phyloP scores from a whole-genome alignment of 2,329 filamentous ascomycete genomes.

The Tolypocladium guangdongense region DNA sequence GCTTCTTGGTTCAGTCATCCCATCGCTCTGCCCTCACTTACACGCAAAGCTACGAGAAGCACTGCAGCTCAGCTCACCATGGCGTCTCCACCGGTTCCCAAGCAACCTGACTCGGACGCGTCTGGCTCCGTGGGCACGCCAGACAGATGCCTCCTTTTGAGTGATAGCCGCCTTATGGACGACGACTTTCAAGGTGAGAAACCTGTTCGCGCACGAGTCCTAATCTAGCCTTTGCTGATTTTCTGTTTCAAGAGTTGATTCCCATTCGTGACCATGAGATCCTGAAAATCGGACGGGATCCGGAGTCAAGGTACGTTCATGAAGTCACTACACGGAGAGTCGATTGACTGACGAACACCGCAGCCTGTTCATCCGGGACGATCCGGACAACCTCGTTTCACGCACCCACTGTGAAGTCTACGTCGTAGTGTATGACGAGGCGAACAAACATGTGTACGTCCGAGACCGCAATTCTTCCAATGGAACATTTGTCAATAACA shows the following conservation, averaged over 20 bases:
- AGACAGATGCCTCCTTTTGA: neutral
- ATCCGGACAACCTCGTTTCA: conserved; percentile 31
- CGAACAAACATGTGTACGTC: conserved; percentile 37
- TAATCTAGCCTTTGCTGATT: neutral
- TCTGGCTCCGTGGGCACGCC: no score
- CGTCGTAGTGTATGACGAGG: conserved; percentile 37
- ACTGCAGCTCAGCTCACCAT: neutral
- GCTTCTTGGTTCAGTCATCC: neutral
- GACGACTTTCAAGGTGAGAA: conserved; percentile 1
- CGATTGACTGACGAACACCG: conserved; percentile 10
- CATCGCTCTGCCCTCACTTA: neutral
- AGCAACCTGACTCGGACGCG: neutral
- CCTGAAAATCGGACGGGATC: conserved; percentile 24
- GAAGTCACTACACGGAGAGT: neutral
- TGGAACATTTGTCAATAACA: conserved; percentile 41
- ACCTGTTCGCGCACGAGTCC: neutral
- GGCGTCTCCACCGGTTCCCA: neutral
- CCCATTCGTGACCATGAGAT: conserved; percentile 19
- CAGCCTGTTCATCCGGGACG: conserved; percentile 26
- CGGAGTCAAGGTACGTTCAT: conserved; percentile 18
- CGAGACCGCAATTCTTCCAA: conserved; percentile 43
- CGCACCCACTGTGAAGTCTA: conserved; percentile 46
- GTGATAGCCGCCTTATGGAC: neutral
- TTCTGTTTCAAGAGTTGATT: conserved; percentile 12
- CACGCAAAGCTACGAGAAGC: neutral